Conservation (phyloP, 179 eudicot genomes). For the Sideroxylon spinosum region DNA sequence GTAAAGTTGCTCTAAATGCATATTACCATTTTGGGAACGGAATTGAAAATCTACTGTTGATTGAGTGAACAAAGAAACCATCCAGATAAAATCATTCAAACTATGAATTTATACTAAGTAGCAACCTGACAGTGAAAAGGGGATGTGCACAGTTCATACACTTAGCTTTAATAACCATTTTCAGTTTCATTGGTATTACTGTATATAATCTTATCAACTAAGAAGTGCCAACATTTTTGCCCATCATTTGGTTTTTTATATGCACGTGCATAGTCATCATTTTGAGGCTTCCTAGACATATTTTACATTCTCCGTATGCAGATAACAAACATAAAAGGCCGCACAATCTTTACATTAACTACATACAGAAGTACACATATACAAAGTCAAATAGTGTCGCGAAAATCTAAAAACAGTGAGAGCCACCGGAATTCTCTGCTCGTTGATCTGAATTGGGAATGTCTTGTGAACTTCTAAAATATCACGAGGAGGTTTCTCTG, state of each 20-base stretch:
- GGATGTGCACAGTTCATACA: background rate
- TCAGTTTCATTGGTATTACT: background rate
- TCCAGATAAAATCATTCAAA: too few species aligned
- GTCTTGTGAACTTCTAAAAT: conserved; percentile 47
- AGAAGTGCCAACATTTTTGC: too few species aligned
- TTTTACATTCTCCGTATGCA: too few species aligned
- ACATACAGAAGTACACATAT: too few species aligned
- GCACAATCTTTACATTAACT: too few species aligned
- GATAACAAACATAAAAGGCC: too few species aligned
- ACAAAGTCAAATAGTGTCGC: too few species aligned
- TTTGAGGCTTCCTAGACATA: too few species aligned
- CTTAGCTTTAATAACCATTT: background rate
- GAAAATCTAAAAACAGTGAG: too few species aligned
- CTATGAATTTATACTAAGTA: background rate
- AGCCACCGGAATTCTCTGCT: conserved; percentile 38
- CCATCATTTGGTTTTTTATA: too few species aligned
- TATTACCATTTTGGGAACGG: background rate
- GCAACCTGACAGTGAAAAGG: background rate
- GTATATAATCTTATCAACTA: too few species aligned
- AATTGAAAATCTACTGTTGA: background rate
- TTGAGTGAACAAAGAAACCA: background rate
- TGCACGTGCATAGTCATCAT: too few species aligned
- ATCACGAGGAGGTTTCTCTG: conserved; percentile 37
- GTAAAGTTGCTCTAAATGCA: background rate
- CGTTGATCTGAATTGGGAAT: conserved; percentile 40